Conservation (phyloP, 1,284 basidiomycete genomes). For the Trametes sp. region DNA sequence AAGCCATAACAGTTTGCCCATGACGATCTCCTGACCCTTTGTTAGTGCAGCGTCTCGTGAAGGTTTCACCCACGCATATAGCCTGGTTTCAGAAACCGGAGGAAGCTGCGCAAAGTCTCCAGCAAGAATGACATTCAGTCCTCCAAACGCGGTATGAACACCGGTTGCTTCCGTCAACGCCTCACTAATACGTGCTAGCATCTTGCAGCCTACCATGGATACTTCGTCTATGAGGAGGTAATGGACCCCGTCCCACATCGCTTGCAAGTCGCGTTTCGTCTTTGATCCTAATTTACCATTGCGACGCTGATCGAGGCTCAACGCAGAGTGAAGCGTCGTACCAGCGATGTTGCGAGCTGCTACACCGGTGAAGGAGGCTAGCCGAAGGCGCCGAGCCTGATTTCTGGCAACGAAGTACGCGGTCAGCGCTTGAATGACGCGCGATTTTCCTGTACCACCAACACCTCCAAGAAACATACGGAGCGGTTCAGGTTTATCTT, state of each 20-base stretch:
- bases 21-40: background rate
- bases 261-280: constrained; percentile 28
- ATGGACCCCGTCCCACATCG: constrained; percentile 48
- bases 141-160: constrained; percentile 43
- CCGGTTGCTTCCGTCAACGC: constrained; percentile 43
- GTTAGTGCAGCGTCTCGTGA: background rate
- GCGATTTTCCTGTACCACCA: constrained; percentile 26
- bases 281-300: background rate
- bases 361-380: constrained; percentile 46
- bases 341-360: constrained; percentile 46
- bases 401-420: constrained; percentile 37
- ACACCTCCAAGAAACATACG: constrained; percentile 41
- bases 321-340: constrained; percentile 45
- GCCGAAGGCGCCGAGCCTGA: constrained; percentile 36
- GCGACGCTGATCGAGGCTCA: constrained; percentile 31
- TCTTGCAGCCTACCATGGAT: constrained; percentile 48
- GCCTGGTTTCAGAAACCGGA: constrained; percentile 37
- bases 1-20: constrained; percentile 1
- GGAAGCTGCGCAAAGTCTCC: constrained; percentile 50
- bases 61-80: constrained; percentile 30
- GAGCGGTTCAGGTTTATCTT: constrained; percentile 20
- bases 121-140: constrained; percentile 48
- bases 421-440: constrained; percentile 44
- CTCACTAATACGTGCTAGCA: constrained; percentile 40
- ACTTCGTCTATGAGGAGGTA: constrained; percentile 52